Evolutionary conservation across 2,329 filamentous ascomycete species (phyloP), one percentile per base, ranked within the genome.

Genomic region (Zymoseptoria ardabiliae): DNA sequence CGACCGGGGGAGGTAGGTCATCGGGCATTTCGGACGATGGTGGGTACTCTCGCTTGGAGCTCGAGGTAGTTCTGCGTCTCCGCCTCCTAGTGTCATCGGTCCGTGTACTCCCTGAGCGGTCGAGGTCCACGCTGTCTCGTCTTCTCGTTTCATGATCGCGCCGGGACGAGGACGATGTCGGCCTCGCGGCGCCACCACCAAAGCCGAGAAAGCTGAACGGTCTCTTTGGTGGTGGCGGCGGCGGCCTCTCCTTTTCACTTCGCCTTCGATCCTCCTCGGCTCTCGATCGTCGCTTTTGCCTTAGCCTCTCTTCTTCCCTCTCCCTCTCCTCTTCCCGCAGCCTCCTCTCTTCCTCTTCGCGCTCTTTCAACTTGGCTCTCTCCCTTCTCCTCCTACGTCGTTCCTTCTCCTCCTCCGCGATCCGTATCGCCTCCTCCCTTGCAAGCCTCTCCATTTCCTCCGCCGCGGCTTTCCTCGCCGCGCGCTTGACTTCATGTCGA

Each of bases 381-480:
- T 64, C 65, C 1, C 59, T 59, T 50, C 60, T 58, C 19, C 56
- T 58, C 23, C 63, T 61, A 41, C 64, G 54, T 9, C 57, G 51
- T 28, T 67, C 65, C n/a, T 64, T 64, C 28, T 67, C 64, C 49
- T 65, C 50, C 8, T 62, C 55, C 20, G 63, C 64, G 20, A 65
- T 50, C 8, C 56, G 58, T 23, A 61, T 58, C 4, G 63, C 66
- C 57, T 68, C 65, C 49, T 65, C 61, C 30, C 55, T 61, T 1
- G 62, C 63, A 21, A 69, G 21, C 28, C 62, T 53, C 6, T 60
- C 59, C 11, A 62, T 58, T 51, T 69, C 66, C 35, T 65, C 64
- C 4, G 65, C 66, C 2, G 65, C 67, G 11, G 66, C 67, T 57
- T 67, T 67, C 21, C 67, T 55, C 11, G 65, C 65, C 8, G 64